Evolutionary conservation across 2,329 filamentous ascomycete species (phyloP), one percentile per base, ranked within the genome.

Genomic region (Ceratocystis lukuohia): DNA sequence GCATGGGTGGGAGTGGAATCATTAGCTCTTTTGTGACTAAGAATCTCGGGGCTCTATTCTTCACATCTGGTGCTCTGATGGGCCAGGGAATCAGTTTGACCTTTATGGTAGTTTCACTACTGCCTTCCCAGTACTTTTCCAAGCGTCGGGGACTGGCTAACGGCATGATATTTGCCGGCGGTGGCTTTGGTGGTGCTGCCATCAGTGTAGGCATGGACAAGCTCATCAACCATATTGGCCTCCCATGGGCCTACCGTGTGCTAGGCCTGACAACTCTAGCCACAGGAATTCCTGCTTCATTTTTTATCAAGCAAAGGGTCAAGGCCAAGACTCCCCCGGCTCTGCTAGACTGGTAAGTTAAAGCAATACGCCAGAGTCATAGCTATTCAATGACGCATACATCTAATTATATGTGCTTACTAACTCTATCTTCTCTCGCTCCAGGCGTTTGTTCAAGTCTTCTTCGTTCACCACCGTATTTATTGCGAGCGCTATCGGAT

Each of bases 231-330:
- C 72, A 71, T 2, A 72, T 78, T n/a, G 82, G 78, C 30, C 73
- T 74, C 2, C 78, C 74, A 0, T 84, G 80, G 81, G 76, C 80
- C 1, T 83, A 81, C 68, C 77, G 81, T 7, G 76, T 82, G 28
- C 73, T 84, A 0, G 82, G 81, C 0, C 70, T 84, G n/a, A 69
- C 78, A 6, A 82, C 78, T 1, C 72, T 83, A 5, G 78, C 72
- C 0, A 85, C 82, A 0, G 82, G 82, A 0, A 70, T 85, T 0
- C 83, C 84, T 1, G 80, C 81, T 1, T 82, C 82, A 0, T 82
- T 75, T 68, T 70, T 84, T 2, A 77, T 85, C 56, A 77, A 77
- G 65, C 80, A 83, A 68, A 75, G 80, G 12, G 73, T 72, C 0
- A 59, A 68, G 8, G 74, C 78, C 0, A 73, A 77, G 10, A 75